These are phyloP conservation scores for Begonia peltatifolia DNA, from an alignment of 306 rosid species.

Conservation along the genomic window DNA sequence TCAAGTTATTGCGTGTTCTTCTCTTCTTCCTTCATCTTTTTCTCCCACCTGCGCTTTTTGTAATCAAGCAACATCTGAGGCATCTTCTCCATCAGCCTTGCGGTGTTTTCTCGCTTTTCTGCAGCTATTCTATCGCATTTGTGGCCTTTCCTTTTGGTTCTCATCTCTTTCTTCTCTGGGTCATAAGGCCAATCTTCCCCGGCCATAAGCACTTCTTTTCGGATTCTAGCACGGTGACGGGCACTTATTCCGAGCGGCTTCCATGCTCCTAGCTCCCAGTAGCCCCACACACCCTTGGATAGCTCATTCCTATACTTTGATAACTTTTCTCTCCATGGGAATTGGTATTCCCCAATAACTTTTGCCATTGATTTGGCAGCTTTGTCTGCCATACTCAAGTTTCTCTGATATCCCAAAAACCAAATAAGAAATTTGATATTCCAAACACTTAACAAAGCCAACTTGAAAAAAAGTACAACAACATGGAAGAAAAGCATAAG, in stretches of 20 bases:
- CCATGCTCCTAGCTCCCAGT: slow-evolving; percentile 18
- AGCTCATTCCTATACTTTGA: slow-evolving; percentile 46
- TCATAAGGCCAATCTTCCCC: slow-evolving; percentile 76
- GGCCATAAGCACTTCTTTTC: slow-evolving; percentile 65
- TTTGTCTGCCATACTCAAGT: slow-evolving; percentile 44
- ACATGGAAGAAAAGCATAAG: no score
- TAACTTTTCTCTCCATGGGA: slow-evolving; percentile 70
- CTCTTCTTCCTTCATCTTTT: slow-evolving; percentile 1
- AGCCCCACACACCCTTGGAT: slow-evolving; percentile 41
- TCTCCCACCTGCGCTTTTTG: neutral
- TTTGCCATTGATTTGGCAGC: slow-evolving; percentile 35
- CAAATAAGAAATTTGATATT: no score
- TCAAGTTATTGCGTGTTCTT: neutral
- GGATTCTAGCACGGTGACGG: slow-evolving; percentile 51
- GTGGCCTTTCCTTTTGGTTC: slow-evolving; percentile 24
- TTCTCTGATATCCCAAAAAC: no score
- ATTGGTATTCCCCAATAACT: slow-evolving; percentile 49
- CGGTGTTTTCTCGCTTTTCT: neutral
- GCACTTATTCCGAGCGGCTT: slow-evolving; percentile 64
- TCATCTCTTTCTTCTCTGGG: slow-evolving; percentile 72
- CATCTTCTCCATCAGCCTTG: neutral
- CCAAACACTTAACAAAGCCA: no score
- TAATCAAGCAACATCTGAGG: slow-evolving; percentile 1
- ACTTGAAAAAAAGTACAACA: no score
- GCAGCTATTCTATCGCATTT: neutral